Evolutionary conservation across 257 asterid genomes (phyloP), one percentile per base, ranked within the genome.

Genomic region (Salvia hispanica): DNA sequence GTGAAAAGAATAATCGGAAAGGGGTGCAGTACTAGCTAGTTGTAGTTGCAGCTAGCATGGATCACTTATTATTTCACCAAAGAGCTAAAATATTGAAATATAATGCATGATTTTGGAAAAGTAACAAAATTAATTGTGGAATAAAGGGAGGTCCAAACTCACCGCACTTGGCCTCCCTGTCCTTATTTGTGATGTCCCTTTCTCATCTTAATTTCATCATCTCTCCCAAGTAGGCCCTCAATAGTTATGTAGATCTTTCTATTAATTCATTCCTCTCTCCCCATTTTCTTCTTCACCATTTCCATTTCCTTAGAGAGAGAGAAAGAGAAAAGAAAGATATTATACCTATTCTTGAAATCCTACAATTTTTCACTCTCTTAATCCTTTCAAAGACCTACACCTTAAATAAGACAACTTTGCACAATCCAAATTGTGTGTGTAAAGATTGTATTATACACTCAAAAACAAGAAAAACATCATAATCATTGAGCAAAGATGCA

Each of bases 141-240:
- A 77, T 81, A 69, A 85, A 79, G 84, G 77, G 79, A 74, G 74
- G 79, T 82, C 89, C 95, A 85, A 85, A 85, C 55, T 78, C 95
- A 90, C 89, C 88, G 91, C 94, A 71, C 64, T 77, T 84, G 80
- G 85, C 86, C 91, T 84, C 82, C 82, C 86, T 85, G 90, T 87
- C 85, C 72, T 67, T 67, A 57, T 66, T 77, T 77, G 88, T 72
- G 57, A 75, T 58, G 97, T 88, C 95, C 73, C 67, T 90, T 82
- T 88, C 97, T 81, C 84, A 72, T 80, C 81, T 82, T 80, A 62
- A 77, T 71, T 45, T 74, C 70, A 68, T 76, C 79, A 70, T 78
- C 79, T 74, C 47, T 69, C 74, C 43, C 66, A 16, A 68, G 89
- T 89, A 79, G 92, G 90, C 76, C 88, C 87, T 83, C 76, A 79